Percentiles rank a stretch among this genome's conserved stretches.
These are phyloP conservation scores for Hysterium pulicare DNA, from an alignment of 2,329 filamentous ascomycete species.

Conservation along the genomic window DNA sequence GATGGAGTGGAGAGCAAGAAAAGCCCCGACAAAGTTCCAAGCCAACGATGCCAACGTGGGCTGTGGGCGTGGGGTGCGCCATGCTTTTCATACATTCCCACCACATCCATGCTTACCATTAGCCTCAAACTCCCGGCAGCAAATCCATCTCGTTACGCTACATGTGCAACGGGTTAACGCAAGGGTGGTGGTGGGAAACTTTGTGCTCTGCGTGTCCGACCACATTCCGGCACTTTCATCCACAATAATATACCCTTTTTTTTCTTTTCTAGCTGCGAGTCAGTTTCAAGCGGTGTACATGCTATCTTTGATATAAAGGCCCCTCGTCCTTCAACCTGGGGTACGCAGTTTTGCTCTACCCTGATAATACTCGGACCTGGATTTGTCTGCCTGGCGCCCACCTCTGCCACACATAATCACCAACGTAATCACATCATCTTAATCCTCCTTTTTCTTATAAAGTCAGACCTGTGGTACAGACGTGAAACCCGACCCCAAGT, in stretches of 20 bases:
- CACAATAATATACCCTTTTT: slow-evolving; percentile 19
- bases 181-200: slow-evolving; percentile 18
- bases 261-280: slow-evolving; percentile 29
- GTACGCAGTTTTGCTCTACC: neutral
- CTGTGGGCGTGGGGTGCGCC: slow-evolving; percentile 2
- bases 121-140: slow-evolving; percentile 5
- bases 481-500: slow-evolving; percentile 1
- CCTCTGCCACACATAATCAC: neutral
- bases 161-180: slow-evolving; percentile 17
- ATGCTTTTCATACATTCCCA: neutral
- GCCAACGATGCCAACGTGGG: neutral
- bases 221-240: slow-evolving; percentile 16
- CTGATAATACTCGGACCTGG: no score
- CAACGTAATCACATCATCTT: neutral
- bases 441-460: neutral
- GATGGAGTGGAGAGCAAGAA: neutral
- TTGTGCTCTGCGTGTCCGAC: slow-evolving; percentile 25
- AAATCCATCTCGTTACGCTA: slow-evolving; percentile 16
- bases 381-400: no score
- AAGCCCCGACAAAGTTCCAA: neutral
- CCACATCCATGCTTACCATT: slow-evolving; percentile 2
- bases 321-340: neutral
- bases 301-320: slow-evolving; percentile 8
- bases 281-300: slow-evolving; percentile 23
- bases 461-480: neutral